These are phyloP conservation scores for Hydnomerulius pinastri DNA, from an alignment of 768 basidiomycete genomes.

Conservation along the genomic window DNA sequence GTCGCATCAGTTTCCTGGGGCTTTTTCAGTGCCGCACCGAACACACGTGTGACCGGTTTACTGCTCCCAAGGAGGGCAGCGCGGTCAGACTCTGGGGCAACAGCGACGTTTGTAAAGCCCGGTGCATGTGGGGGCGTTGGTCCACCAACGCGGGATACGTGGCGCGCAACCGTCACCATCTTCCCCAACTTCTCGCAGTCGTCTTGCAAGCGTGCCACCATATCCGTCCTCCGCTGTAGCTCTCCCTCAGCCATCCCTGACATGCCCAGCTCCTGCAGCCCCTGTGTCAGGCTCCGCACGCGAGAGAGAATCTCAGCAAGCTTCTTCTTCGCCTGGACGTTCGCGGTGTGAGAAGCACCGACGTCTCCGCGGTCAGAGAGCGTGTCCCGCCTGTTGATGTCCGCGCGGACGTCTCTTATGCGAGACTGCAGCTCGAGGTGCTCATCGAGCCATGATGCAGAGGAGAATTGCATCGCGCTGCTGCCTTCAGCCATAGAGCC, in stretches of 20 bases:
- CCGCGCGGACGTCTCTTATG: constrained; percentile 80
- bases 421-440: constrained; percentile 75
- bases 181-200: constrained; percentile 87
- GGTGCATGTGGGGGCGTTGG: constrained; percentile 29
- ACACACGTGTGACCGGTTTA: constrained; percentile 68
- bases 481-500: constrained; percentile 29
- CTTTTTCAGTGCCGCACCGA: constrained; percentile 59
- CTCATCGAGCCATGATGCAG: constrained; percentile 88
- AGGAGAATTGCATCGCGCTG: constrained; percentile 57
- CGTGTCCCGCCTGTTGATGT: constrained; percentile 86
- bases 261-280: constrained; percentile 62
- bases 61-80: constrained; percentile 61
- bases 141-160: constrained; percentile 42
- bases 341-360: constrained; percentile 70
- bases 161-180: constrained; percentile 79
- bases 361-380: constrained; percentile 76
- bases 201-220: constrained; percentile 86
- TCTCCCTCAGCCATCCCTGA: constrained; percentile 90
- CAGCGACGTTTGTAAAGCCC: constrained; percentile 27
- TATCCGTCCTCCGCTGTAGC: constrained; percentile 82
- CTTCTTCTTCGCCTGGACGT: constrained; percentile 84
- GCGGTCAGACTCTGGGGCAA: constrained; percentile 57
- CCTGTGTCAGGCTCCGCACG: constrained; percentile 70
- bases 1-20: constrained; percentile 85
- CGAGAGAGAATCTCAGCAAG: constrained; percentile 76